Conservation (phyloP, 768 basidiomycete species). For the Neoboletus magnificus region DNA sequence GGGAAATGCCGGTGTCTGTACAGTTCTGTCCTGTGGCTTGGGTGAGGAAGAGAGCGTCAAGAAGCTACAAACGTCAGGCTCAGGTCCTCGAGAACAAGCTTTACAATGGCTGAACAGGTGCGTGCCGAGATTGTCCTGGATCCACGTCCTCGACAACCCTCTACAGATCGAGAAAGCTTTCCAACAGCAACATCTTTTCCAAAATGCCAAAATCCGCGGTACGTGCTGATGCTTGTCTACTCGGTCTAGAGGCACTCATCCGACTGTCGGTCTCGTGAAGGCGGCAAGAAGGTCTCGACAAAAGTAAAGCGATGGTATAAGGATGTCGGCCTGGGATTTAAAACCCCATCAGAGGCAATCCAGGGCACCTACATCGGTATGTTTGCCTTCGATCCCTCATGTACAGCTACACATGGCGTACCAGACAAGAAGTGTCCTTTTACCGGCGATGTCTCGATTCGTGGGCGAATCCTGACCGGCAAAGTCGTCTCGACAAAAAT, state of each 20-base stretch:
- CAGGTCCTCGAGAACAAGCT: constrained; percentile 9
- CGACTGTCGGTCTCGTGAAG: constrained; percentile 31
- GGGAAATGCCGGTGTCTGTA: constrained; percentile 40
- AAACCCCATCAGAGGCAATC: constrained; percentile 94
- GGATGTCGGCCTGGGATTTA: constrained; percentile 95
- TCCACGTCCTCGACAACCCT: not conserved
- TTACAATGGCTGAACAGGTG: constrained; percentile 63
- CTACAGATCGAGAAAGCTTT: constrained; percentile 90
- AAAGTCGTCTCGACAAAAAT: constrained; percentile 99
- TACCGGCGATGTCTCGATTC: constrained; percentile 95
- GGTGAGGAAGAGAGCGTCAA: not conserved
- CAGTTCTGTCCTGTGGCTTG: constrained; percentile 40
- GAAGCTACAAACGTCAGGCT: not conserved
- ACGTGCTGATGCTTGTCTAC: constrained; percentile 36
- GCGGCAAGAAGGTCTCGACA: constrained; percentile 86
- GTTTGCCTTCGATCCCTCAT: constrained; percentile 29
- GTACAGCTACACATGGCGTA: not conserved
- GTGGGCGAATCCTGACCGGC: constrained; percentile 97
- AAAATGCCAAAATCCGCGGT: constrained; percentile 94
- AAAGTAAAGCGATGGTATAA: constrained; percentile 99
- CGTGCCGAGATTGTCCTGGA: constrained; percentile 12
- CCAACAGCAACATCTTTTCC: constrained; percentile 98
- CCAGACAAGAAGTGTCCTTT: constrained; percentile 99
- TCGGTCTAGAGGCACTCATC: constrained; percentile 8
- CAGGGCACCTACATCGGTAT: constrained; percentile 93